These are phyloP conservation scores for Willaertia magna DNA, from an alignment of 208 protist species.

Conservation along the genomic window DNA sequence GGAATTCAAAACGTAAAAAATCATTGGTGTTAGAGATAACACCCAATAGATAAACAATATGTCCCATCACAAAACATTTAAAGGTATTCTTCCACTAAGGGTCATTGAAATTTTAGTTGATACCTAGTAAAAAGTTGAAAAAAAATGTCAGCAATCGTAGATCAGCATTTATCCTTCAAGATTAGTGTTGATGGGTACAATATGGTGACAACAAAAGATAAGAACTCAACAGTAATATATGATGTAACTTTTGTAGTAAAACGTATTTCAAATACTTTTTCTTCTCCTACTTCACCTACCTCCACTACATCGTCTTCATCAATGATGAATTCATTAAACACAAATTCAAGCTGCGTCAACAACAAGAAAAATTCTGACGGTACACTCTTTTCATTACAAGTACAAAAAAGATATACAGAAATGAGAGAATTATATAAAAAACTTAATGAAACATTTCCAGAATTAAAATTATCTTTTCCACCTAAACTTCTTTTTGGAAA, in stretches of 20 bases:
- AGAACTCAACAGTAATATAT: neutral
- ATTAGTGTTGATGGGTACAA: neutral
- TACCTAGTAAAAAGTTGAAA: too few species aligned
- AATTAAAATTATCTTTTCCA: neutral
- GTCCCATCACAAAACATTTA: too few species aligned
- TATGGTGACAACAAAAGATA: neutral
- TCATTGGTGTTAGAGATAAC: too few species aligned
- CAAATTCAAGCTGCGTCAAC: too few species aligned
- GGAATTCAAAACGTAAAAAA: too few species aligned
- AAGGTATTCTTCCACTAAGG: too few species aligned
- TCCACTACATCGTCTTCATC: neutral
- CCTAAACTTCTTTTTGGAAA: neutral
- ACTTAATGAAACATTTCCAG: too few species aligned
- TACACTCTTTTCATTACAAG: neutral
- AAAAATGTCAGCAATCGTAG: too few species aligned
- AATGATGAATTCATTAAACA: too few species aligned
- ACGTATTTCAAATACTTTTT: neutral
- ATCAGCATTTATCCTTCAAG: neutral
- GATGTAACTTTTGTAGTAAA: neutral
- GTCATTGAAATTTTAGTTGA: too few species aligned
- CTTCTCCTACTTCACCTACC: neutral
- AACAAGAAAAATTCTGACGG: neutral
- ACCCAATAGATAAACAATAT: too few species aligned
- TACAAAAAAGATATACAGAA: neutral
- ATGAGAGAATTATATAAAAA: neutral